Percentiles rank a stretch among this genome's conserved stretches.
Evolutionary conservation across 2,329 filamentous ascomycete species (phyloP).

Genomic region (Fusarium kyushuense): DNA sequence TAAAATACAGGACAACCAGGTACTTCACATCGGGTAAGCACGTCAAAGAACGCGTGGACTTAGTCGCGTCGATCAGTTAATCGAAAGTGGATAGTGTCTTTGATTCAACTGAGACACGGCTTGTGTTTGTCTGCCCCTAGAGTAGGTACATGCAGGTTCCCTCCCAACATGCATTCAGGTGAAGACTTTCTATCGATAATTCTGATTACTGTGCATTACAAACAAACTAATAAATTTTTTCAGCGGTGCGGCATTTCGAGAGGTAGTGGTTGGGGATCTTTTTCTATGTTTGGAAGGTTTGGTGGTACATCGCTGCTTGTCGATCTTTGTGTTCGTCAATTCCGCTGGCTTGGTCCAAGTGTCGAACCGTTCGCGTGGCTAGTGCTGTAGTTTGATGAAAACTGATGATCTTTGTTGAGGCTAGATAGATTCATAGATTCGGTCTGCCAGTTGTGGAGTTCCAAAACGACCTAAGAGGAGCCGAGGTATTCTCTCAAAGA

Average conservation of each 20-base stretch:
- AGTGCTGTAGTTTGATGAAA: conserved; percentile 9
- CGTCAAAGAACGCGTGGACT: conserved; percentile 25
- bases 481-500: background rate
- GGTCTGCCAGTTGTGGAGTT: background rate
- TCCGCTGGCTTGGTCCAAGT: conserved; percentile 27
- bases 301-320: conserved; percentile 23
- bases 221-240: background rate
- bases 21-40: conserved; percentile 8
- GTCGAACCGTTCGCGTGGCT: conserved; percentile 22
- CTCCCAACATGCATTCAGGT: background rate
- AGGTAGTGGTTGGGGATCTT: conserved; percentile 35
- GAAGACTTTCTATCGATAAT: conserved; percentile 1
- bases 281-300: conserved; percentile 17
- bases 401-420: conserved; percentile 28
- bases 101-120: conserved; percentile 44
- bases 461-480: background rate
- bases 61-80: conserved; percentile 37
- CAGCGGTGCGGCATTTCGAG: conserved; percentile 36
- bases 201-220: background rate
- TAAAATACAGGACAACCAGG: conserved; percentile 25
- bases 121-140: background rate
- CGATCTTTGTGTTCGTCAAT: conserved; percentile 38
- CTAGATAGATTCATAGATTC: conserved; percentile 4
- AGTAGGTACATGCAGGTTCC: background rate
- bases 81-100: conserved; percentile 23